Conservation (phyloP, 805 yeast genomes). For the Candida argentea region DNA sequence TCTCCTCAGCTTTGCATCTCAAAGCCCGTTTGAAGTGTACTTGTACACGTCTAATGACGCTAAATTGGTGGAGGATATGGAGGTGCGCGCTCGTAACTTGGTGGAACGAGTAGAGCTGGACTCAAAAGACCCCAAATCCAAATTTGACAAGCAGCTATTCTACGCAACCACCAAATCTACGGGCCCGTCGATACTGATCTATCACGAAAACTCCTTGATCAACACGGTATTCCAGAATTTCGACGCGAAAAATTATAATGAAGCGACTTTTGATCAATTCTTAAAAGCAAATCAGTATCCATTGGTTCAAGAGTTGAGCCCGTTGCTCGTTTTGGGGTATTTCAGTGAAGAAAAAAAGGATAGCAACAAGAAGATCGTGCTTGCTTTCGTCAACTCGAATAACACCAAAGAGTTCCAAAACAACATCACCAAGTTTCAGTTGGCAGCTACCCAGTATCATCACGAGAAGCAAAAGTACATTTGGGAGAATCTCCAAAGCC, state of each 20-base stretch:
- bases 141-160: slow-evolving; percentile 36
- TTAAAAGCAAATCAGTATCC: slow-evolving; percentile 42
- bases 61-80: slow-evolving; percentile 27
- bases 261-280: slow-evolving; percentile 43
- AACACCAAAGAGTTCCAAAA: slow-evolving; percentile 26
- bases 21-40: slow-evolving; percentile 44
- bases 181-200: slow-evolving; percentile 51
- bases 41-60: slow-evolving; percentile 43
- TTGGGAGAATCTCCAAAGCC: slow-evolving; percentile 19
- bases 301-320: slow-evolving; percentile 40
- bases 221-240: slow-evolving; percentile 49
- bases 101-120: slow-evolving; percentile 37
- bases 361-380: slow-evolving; percentile 35
- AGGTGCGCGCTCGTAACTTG: slow-evolving; percentile 30
- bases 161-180: slow-evolving; percentile 45
- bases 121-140: slow-evolving; percentile 16
- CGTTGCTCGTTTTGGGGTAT: slow-evolving; percentile 21
- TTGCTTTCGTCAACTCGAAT: slow-evolving; percentile 36
- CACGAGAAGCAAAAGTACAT: slow-evolving; percentile 31
- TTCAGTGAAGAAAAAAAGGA: slow-evolving; percentile 18
- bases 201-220: slow-evolving; percentile 45
- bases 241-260: slow-evolving; percentile 44
- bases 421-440: too few species aligned
- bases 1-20: slow-evolving; percentile 49
- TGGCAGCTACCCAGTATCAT: slow-evolving; percentile 41